Evolutionary conservation across 2,329 filamentous ascomycete species (phyloP), one percentile per base, ranked within the genome.

Genomic region (Coniella vitis): DNA sequence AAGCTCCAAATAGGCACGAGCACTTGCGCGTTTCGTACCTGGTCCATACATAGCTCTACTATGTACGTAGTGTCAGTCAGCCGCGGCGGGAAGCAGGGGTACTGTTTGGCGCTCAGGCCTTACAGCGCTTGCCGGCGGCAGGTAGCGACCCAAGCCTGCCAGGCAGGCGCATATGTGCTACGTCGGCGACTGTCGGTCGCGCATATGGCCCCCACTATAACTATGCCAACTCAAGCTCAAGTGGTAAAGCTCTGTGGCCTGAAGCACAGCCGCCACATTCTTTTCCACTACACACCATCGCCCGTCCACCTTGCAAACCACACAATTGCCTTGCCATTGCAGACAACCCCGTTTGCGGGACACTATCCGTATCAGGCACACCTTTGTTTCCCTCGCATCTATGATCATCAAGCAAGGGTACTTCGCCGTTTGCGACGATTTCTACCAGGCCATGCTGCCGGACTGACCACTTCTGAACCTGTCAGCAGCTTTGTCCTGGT

Each of bases 1-100:
- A 42, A 29, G 38, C 39, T 48, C 38, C 16, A 43, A 36, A 21
- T 25, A 43, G 38, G 37, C 34, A 47, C 45, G 17, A 31, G 13
- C 22, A 37, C 35, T 46, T 38, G 44, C 44, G 44, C 44, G 44
- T 46, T 38, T 29, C 5, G 25, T 29, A 29, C 25, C 25, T 29
- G 25, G 25, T 29, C 25, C 44, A 36, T 16, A 36, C 20, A 35
- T 38, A 29, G 35, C 36, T 37, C 34, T 38, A 19, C 25, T 29
- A 41, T n/a, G 10, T 29, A 29, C 25, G 25, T 29, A 29, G 25
- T 29, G 25, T 29, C 20, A 21, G 35, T 37, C 44, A 37, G 32
- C 43, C 32, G 44, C 44, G 40, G 38, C 38, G 35, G 34, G 20
- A 32, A 38, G 25, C 35, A n/a, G 22, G 25, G 42, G 4, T 21